These are phyloP conservation scores for Jatropha curcas DNA, from an alignment of 345 rosid species.

Conservation along the genomic window DNA sequence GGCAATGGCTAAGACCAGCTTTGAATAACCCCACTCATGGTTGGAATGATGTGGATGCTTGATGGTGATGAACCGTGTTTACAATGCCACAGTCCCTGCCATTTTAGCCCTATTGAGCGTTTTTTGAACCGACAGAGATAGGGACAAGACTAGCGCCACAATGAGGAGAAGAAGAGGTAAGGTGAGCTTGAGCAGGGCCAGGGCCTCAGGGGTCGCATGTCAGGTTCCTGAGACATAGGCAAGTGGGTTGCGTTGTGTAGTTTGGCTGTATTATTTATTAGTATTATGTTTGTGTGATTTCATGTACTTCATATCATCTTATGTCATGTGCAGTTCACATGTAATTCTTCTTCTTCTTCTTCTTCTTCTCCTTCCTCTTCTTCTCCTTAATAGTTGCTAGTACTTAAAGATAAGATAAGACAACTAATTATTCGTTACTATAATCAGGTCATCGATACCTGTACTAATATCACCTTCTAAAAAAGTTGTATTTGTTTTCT, in stretches of 20 bases:
- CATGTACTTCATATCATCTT: too few species aligned
- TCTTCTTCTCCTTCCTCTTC: too few species aligned
- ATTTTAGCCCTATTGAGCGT: conserved; percentile 17
- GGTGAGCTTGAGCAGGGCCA: background rate
- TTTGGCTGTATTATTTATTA: too few species aligned
- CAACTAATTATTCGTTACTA: background rate
- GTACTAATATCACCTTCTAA: background rate
- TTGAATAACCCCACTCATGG: conserved; percentile 37
- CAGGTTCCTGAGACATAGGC: conserved; percentile 33
- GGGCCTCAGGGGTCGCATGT: conserved; percentile 3
- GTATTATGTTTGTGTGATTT: background rate
- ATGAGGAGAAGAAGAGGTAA: background rate
- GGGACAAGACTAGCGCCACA: conserved; percentile 29
- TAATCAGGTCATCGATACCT: background rate
- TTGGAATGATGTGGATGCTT: conserved; percentile 47
- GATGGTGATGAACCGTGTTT: conserved; percentile 22
- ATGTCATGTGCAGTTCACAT: conserved; percentile 6
- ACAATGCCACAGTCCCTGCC: conserved; percentile 11
- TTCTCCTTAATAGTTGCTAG: too few species aligned
- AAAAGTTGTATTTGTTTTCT: conserved; percentile 2
- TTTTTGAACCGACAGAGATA: conserved; percentile 38
- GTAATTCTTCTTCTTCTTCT: background rate
- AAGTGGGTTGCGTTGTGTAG: conserved; percentile 26
- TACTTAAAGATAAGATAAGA: conserved; percentile 3
- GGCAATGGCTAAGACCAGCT: conserved; percentile 29